Conservation (phyloP, 2,329 filamentous ascomycete genomes). For the Teratosphaeria zuluensis region DNA sequence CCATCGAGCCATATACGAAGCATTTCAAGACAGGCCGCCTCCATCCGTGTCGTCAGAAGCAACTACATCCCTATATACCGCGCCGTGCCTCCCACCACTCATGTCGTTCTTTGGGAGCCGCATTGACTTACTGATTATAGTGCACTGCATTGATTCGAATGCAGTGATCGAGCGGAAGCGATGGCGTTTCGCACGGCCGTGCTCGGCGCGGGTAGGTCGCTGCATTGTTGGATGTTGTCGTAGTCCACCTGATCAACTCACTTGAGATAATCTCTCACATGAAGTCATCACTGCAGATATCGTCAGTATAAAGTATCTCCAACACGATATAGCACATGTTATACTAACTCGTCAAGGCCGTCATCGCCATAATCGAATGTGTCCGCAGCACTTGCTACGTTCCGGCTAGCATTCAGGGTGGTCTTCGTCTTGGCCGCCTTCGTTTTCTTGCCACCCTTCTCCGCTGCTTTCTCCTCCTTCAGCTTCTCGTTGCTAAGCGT, state of each 20-base stretch:
- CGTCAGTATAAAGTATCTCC: neutral
- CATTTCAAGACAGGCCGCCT: too few relatives aligned
- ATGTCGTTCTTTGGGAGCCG: neutral
- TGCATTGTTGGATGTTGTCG: neutral
- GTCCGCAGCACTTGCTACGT: slow-evolving; percentile 51
- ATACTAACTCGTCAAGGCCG: slow-evolving; percentile 68
- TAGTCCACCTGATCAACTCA: neutral
- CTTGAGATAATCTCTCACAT: slow-evolving; percentile 45
- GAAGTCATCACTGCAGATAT: slow-evolving; percentile 52
- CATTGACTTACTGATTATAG: neutral
- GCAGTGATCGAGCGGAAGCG: neutral
- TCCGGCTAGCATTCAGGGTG: slow-evolving; percentile 58
- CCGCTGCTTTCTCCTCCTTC: slow-evolving; percentile 91
- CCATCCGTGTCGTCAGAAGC: neutral
- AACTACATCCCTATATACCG: neutral
- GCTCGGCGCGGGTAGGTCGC: neutral
- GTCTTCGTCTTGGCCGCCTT: slow-evolving; percentile 97
- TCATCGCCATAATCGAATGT: slow-evolving; percentile 72
- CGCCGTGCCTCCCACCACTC: neutral
- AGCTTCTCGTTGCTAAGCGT: slow-evolving; percentile 93
- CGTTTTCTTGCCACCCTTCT: slow-evolving; percentile 91
- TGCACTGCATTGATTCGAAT: neutral
- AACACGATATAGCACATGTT: neutral
- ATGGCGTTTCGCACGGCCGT: neutral
- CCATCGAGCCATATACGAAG: too few relatives aligned